Conservation (phyloP, 352 stramenopile species). For the Halophytophthora polymorphica region DNA sequence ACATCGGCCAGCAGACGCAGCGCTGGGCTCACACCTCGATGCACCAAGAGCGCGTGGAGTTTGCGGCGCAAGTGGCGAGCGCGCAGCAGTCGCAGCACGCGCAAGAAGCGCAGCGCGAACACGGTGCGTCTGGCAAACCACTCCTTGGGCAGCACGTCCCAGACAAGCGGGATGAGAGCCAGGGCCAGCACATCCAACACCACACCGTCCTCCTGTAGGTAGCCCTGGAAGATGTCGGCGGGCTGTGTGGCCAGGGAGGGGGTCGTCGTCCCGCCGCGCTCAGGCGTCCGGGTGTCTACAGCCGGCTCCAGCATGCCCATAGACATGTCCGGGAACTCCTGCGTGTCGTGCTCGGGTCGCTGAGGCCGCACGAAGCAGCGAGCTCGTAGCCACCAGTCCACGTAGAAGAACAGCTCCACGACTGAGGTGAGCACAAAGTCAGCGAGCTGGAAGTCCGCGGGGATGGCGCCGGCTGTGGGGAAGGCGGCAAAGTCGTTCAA, state of each 20-base stretch:
- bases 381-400: conserved; percentile 41
- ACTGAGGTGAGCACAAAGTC: conserved; percentile 31
- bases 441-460: conserved; percentile 28
- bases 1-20: conserved; percentile 51
- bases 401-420: conserved; percentile 62
- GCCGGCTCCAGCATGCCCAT: not conserved
- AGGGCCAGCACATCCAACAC: conserved; percentile 30
- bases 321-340: conserved; percentile 10
- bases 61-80: conserved; percentile 35
- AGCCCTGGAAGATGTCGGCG: conserved; percentile 29
- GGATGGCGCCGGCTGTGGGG: conserved; percentile 26
- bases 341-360: conserved; percentile 5
- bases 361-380: conserved; percentile 37
- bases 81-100: conserved; percentile 46
- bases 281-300: not conserved
- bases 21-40: conserved; percentile 35
- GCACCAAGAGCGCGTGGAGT: conserved; percentile 42
- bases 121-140: conserved; percentile 22
- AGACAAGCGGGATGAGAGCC: conserved; percentile 41
- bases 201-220: conserved; percentile 37
- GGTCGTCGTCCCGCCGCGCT: conserved; percentile 5
- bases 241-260: conserved; percentile 12
- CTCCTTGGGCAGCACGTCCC: conserved; percentile 60
- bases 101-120: conserved; percentile 34
- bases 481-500: conserved; percentile 19